These are phyloP conservation scores for Peronosclerospora sorghi DNA, from an alignment of 352 stramenopile species.

Conservation along the genomic window DNA sequence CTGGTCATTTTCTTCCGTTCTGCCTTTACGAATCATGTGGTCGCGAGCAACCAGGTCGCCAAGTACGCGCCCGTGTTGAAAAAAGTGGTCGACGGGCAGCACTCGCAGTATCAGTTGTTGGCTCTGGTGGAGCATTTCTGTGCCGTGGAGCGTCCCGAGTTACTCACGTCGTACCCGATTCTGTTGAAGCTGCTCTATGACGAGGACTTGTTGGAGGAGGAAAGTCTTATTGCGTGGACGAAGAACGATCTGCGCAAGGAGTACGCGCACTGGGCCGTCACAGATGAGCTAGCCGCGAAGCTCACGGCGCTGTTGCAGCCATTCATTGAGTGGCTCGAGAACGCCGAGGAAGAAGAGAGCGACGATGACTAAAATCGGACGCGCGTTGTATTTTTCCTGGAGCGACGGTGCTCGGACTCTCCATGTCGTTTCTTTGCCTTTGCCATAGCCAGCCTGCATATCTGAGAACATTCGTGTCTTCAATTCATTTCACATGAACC, in stretches of 20 bases:
- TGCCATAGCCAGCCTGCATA: neutral
- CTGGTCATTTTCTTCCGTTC: slow-evolving; percentile 91
- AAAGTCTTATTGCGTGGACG: slow-evolving; percentile 90
- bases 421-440: neutral
- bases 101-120: slow-evolving; percentile 91
- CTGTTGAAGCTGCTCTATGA: slow-evolving; percentile 96
- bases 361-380: slow-evolving; percentile 24
- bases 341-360: slow-evolving; percentile 86
- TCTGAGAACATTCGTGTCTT: neutral
- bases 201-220: slow-evolving; percentile 93
- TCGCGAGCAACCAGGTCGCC: slow-evolving; percentile 85
- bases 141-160: slow-evolving; percentile 74
- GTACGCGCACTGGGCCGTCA: slow-evolving; percentile 83
- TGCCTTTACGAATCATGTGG: slow-evolving; percentile 80
- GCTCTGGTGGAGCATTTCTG: slow-evolving; percentile 86
- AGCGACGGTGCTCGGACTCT: neutral
- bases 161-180: slow-evolving; percentile 84
- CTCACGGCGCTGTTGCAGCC: slow-evolving; percentile 86
- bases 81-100: slow-evolving; percentile 71
- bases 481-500: neutral
- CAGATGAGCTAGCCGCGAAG: slow-evolving; percentile 73
- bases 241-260: slow-evolving; percentile 57
- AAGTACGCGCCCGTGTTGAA: slow-evolving; percentile 84
- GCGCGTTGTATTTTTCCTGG: slow-evolving; percentile 4
- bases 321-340: slow-evolving; percentile 96